Conservation (phyloP, 2,329 filamentous ascomycete species). For the Ceratocystis cubensis region DNA sequence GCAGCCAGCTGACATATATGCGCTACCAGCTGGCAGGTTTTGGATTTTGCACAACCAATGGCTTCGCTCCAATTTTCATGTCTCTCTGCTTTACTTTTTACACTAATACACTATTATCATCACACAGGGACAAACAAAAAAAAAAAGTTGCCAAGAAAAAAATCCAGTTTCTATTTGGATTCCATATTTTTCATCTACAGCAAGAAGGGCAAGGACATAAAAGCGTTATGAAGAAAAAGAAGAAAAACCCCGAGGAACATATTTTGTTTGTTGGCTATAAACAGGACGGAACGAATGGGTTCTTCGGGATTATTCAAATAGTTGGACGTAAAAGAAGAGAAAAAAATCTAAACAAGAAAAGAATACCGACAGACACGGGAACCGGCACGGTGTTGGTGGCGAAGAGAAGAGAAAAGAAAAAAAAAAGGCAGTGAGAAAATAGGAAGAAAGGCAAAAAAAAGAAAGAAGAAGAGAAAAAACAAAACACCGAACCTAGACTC, state of each 20-base stretch:
- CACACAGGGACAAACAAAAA: neutral
- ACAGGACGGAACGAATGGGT: neutral
- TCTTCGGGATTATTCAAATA: neutral
- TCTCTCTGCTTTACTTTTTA: no score
- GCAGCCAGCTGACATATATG: neutral
- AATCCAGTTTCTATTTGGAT: neutral
- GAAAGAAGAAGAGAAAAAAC: neutral
- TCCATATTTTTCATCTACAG: neutral
- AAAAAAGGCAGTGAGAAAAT: neutral
- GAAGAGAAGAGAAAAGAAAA: neutral
- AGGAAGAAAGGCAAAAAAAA: neutral
- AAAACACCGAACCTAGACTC: neutral
- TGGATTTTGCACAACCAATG: neutral
- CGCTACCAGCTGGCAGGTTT: neutral
- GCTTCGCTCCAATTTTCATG: no score
- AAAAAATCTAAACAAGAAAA: neutral
- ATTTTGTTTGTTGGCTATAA: no score
- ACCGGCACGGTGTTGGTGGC: neutral
- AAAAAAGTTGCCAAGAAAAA: neutral
- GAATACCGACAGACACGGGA: neutral
- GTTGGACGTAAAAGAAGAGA: neutral
- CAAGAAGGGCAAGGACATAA: no score
- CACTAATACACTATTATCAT: no score
- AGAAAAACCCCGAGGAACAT: no score
- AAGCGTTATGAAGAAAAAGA: no score